phyloP scores from a whole-genome alignment of 352 stramenopile genomes.

The Globisporangium rhizosaccharum region DNA sequence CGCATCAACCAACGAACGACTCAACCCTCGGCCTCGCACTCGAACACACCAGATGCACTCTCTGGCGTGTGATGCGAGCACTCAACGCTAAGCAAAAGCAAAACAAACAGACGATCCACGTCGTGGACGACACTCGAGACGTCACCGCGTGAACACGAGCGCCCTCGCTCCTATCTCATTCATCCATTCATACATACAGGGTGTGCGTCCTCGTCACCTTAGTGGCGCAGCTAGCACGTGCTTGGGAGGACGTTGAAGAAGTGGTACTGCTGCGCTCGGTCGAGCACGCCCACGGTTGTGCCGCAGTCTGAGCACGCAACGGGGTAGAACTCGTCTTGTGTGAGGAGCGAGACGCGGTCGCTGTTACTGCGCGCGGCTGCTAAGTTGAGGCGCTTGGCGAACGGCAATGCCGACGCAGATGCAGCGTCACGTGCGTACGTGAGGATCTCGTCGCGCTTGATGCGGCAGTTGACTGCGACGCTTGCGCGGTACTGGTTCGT shows the following conservation, averaged over 20 bases:
- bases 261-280: constrained; percentile 52
- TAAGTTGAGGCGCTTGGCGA: constrained; percentile 34
- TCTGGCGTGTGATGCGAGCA: no score
- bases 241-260: constrained; percentile 80
- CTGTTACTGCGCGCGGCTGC: constrained; percentile 10
- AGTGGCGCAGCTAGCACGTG: constrained; percentile 28
- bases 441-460: constrained; percentile 64
- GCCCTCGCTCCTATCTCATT: no score
- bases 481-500: constrained; percentile 62
- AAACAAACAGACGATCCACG: no score
- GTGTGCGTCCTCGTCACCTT: background rate
- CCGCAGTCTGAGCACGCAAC: constrained; percentile 72
- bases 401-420: constrained; percentile 18
- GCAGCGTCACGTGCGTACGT: constrained; percentile 35
- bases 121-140: no score
- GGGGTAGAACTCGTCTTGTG: constrained; percentile 54
- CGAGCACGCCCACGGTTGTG: constrained; percentile 68
- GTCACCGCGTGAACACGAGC: background rate
- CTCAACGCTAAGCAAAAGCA: no score
- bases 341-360: constrained; percentile 22
- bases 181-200: no score
- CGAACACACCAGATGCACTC: no score
- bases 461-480: constrained; percentile 62
- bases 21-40: background rate
- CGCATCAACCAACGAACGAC: background rate